Conservation (phyloP, 2,329 filamentous ascomycete species). For the Colletotrichum siamense region DNA sequence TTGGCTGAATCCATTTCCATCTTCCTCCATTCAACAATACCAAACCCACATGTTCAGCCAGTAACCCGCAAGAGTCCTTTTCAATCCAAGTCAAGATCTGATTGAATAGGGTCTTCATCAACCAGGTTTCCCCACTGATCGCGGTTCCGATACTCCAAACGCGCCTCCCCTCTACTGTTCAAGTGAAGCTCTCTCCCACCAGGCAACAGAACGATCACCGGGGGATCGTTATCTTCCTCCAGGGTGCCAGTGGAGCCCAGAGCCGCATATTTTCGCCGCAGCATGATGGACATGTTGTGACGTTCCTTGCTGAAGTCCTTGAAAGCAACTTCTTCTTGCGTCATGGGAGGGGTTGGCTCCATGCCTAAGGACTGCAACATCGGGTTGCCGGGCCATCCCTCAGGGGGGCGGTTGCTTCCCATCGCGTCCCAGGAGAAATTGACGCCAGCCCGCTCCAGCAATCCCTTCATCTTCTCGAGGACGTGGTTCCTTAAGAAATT, state of each 20-base stretch:
- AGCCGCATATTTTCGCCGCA: neutral
- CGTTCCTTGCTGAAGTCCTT: neutral
- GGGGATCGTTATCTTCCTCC: neutral
- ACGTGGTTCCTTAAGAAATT: rapidly evolving
- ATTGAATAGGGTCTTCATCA: too few relatives aligned
- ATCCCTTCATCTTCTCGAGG: neutral
- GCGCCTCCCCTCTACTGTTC: neutral
- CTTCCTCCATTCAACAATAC: too few relatives aligned
- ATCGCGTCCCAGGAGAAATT: neutral
- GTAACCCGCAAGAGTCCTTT: too few relatives aligned
- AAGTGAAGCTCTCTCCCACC: neutral
- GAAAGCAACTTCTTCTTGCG: neutral
- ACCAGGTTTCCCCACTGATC: too few relatives aligned
- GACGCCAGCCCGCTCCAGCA: neutral
- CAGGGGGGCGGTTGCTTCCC: neutral
- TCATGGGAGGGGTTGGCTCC: neutral
- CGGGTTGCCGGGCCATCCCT: neutral
- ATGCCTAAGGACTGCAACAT: neutral
- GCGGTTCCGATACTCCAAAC: too few relatives aligned
- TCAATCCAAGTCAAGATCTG: too few relatives aligned
- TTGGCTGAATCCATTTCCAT: rapidly evolving
- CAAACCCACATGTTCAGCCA: too few relatives aligned
- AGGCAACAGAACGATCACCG: neutral
- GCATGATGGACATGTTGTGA: neutral
- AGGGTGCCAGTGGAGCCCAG: too few relatives aligned